Percentiles rank a stretch among this genome's conserved stretches.
phyloP scores from a whole-genome alignment of 345 rosid genomes.

The Turritis glabra region DNA sequence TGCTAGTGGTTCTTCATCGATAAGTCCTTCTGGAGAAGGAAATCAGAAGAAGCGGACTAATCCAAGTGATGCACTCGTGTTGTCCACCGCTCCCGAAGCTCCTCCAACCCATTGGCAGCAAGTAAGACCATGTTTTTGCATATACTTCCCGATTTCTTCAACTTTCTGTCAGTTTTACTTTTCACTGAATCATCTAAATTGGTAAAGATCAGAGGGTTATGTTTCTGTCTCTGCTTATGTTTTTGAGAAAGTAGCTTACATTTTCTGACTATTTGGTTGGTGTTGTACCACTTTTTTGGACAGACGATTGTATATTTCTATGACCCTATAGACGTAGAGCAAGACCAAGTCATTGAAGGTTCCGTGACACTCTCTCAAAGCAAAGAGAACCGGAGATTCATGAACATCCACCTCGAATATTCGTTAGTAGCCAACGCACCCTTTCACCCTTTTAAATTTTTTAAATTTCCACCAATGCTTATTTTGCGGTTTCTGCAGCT shows the following conservation, averaged over 20 bases:
- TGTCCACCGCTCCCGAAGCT: conserved; percentile 94
- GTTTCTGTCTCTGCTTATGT: not conserved
- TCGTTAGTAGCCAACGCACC: conserved; percentile 53
- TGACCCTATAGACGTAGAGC: conserved; percentile 89
- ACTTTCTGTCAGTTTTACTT: not conserved
- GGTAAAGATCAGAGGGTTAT: conserved; percentile 8
- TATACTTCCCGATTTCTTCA: not conserved
- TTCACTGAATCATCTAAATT: conserved; percentile 12
- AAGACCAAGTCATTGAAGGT: conserved; percentile 90
- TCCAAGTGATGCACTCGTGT: conserved; percentile 65
- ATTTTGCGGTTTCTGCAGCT: conserved; percentile 51
- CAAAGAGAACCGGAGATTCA: conserved; percentile 86
- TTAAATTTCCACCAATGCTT: conserved; percentile 2
- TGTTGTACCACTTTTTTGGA: conserved; percentile 35
- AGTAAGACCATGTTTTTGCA: conserved; percentile 48
- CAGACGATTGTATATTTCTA: conserved; percentile 94
- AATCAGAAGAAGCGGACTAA: conserved; percentile 66
- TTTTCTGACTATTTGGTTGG: conserved; percentile 4
- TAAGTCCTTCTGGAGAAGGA: conserved; percentile 49
- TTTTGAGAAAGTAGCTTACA: conserved; percentile 4
- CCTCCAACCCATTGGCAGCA: conserved; percentile 98
- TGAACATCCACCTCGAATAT: conserved; percentile 94
- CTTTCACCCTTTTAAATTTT: not conserved
- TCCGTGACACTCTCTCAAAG: conserved; percentile 78
- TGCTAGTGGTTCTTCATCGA: conserved; percentile 44